Evolutionary conservation across 1,284 basidiomycete genomes (phyloP), one percentile per base, ranked within the genome.

Genomic region (Ustilago xerochloae): DNA sequence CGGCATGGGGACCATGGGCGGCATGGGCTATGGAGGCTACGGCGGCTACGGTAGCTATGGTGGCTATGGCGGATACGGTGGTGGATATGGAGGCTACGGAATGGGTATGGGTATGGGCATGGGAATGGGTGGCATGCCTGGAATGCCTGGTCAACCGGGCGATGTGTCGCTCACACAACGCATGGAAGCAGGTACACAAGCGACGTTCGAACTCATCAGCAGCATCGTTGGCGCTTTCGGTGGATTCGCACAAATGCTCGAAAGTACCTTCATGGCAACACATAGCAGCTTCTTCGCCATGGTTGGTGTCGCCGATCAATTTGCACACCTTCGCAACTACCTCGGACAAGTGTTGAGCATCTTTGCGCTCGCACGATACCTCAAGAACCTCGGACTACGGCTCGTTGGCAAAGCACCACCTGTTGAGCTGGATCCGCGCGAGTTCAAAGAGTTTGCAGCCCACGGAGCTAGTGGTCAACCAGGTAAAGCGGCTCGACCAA

Each of bases 261-360:
- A 99, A 85, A 92, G 90, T 41, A 99, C 97, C 4, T 99, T 97
- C 86, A 94, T 98, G 92, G 97, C 97, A 4, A 99, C 97, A 0
- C 97, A 99, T 86, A 94, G 93, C 4, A 92, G 90, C 43, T 99
- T 99, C 87, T 99, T 98, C 85, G 96, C 96, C 65, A 97, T 99
- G 92, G 94, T 98, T 58, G 94, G 94, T 67, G 95, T 99, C 28
- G 89, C 95, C 38, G 96, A 99, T 82, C 97, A 99, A 84, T 92
- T 99, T 81, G 91, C 91, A 8, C 91, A 92, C 77, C 89, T 98
- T 45, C 90, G 94, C 54, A 92, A 94, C 77, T 95, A 94, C 28
- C 89, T 99, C 13, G 94, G 94, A 33, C 93, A 95, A 83, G 93
- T 99, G 1, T 88, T 98, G 2, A 93, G 93, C 43, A 87, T 82